phyloP scores from a whole-genome alignment of 2,329 filamentous ascomycete genomes.

The Emmonsiellopsis sp. region DNA sequence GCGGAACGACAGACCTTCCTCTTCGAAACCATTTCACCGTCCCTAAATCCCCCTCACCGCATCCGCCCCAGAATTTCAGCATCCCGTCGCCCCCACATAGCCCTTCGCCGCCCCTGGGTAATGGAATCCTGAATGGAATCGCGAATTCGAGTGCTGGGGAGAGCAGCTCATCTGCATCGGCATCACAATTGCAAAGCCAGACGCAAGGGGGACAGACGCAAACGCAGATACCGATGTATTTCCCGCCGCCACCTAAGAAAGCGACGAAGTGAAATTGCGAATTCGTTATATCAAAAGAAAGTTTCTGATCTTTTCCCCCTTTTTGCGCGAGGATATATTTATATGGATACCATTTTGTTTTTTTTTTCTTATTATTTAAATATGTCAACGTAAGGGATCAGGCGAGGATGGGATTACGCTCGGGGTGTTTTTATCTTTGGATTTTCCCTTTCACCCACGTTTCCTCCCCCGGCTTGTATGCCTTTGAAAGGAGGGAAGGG shows the following conservation, averaged over 20 bases:
- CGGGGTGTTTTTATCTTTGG: too few relatives aligned
- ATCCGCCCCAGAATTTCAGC: slow-evolving; percentile 8
- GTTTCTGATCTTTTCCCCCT: not conserved
- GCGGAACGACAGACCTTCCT: slow-evolving; percentile 30
- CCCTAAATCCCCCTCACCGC: slow-evolving; percentile 7
- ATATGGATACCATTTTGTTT: too few relatives aligned
- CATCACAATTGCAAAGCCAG: not conserved
- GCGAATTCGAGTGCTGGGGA: too few relatives aligned
- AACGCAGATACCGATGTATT: slow-evolving; percentile 25
- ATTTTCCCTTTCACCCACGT: not conserved
- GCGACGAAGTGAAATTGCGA: slow-evolving; percentile 13
- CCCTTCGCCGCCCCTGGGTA: not conserved
- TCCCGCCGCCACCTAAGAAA: slow-evolving; percentile 36
- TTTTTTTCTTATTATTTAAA: too few relatives aligned
- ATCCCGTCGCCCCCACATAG: slow-evolving; percentile 13
- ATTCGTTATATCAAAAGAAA: not conserved
- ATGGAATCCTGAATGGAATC: not conserved
- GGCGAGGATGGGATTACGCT: too few relatives aligned
- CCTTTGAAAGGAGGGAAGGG: not conserved
- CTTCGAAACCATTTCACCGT: slow-evolving; percentile 25
- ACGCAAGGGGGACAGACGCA: not conserved
- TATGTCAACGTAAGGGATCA: too few relatives aligned
- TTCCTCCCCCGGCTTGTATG: not conserved
- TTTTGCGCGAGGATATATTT: too few relatives aligned
- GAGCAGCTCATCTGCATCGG: not conserved